phyloP scores from a whole-genome alignment of 768 basidiomycete genomes.

The Cyclocybe aegerita region DNA sequence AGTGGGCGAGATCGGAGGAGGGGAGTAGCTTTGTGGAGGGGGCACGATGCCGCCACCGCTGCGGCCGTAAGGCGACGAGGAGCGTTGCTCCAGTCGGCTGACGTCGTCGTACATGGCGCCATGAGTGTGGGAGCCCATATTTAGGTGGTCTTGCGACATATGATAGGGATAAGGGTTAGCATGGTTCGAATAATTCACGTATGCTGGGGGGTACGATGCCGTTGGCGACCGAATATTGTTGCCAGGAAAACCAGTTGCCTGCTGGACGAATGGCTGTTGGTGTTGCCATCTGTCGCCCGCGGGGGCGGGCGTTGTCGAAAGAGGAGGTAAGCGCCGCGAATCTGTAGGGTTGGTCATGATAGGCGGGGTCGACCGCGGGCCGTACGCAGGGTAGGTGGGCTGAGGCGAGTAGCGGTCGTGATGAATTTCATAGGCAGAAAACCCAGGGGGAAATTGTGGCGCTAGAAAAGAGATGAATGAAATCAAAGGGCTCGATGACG shows the following conservation, averaged over 20 bases:
- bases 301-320: conserved; percentile 42
- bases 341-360: conserved; percentile 47
- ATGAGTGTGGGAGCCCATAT: conserved; percentile 29
- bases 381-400: conserved; percentile 45
- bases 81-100: conserved; percentile 37
- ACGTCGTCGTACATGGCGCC: conserved; percentile 29
- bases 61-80: conserved; percentile 44
- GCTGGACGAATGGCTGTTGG: conserved; percentile 29
- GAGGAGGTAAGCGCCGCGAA: conserved; percentile 59
- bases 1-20: conserved; percentile 46
- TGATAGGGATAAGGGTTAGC: conserved; percentile 42
- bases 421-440: conserved; percentile 51
- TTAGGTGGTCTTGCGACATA: conserved; percentile 31
- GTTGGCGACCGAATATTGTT: conserved; percentile 62
- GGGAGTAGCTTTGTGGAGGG: conserved; percentile 46
- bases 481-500: conserved; percentile 27
- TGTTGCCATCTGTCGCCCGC: conserved; percentile 49
- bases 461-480: conserved; percentile 38
- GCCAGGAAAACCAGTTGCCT: conserved; percentile 33
- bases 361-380: conserved; percentile 48
- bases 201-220: conserved; percentile 58
- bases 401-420: conserved; percentile 55
- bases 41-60: conserved; percentile 28
- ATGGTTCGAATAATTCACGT: conserved; percentile 44
- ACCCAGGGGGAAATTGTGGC: conserved; percentile 45